Percentiles rank a stretch among this genome's conserved stretches.
phyloP scores from a whole-genome alignment of 2,329 filamentous ascomycete genomes.

The Diaporthe ampelina region DNA sequence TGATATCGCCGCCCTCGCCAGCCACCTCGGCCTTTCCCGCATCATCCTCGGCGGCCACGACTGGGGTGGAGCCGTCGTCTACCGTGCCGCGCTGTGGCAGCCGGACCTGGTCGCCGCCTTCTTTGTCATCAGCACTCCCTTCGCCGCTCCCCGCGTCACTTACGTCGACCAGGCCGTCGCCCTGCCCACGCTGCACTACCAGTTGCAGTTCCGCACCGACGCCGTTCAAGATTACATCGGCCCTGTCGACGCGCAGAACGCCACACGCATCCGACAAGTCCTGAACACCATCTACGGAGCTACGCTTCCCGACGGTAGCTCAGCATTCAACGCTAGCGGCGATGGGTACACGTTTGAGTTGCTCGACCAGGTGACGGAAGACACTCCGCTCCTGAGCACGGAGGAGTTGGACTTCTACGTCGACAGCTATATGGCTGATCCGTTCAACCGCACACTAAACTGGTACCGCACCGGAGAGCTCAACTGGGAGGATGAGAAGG shows the following conservation, averaged over 20 bases:
- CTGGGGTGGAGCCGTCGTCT: conserved; percentile 87
- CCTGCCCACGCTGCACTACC: conserved; percentile 82
- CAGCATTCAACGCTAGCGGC: conserved; percentile 66
- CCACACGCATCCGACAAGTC: conserved; percentile 76
- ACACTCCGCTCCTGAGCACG: conserved; percentile 71
- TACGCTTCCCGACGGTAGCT: conserved; percentile 65
- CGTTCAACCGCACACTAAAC: conserved; percentile 84
- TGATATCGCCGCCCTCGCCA: conserved; percentile 72
- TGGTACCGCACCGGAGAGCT: conserved; percentile 86
- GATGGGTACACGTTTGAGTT: conserved; percentile 75
- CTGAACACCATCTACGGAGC: conserved; percentile 81
- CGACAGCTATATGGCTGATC: conserved; percentile 76
- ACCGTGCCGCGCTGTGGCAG: conserved; percentile 80
- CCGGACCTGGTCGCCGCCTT: conserved; percentile 80
- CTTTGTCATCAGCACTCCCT: conserved; percentile 87
- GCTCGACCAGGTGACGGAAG: conserved; percentile 65
- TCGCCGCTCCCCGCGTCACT: conserved; percentile 63
- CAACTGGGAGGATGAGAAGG: conserved; percentile 82
- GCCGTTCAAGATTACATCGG: conserved; percentile 71
- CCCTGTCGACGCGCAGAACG: conserved; percentile 41
- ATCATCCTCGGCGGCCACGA: conserved; percentile 94
- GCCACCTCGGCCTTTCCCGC: conserved; percentile 44
- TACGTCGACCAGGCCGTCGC: conserved; percentile 67
- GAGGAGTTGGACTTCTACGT: conserved; percentile 85
- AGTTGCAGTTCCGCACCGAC: conserved; percentile 82